These are phyloP conservation scores for Cryptococcus jaspeensis DNA, from an alignment of 1,284 basidiomycete species.

Conservation along the genomic window DNA sequence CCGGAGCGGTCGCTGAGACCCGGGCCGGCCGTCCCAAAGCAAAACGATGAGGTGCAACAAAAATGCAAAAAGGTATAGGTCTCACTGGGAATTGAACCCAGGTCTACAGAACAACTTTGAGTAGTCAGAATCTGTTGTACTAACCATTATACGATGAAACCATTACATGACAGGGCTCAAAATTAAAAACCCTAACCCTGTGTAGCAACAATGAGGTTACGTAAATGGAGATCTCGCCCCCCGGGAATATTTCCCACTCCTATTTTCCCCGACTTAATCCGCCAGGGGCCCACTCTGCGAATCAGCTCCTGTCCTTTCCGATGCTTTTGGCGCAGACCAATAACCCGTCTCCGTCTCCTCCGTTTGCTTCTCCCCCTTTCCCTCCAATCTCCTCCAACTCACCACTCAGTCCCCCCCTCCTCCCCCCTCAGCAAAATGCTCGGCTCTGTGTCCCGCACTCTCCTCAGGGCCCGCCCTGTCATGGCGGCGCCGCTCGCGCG, in stretches of 20 bases:
- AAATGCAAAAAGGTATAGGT: too few species aligned
- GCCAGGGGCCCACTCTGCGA: background rate
- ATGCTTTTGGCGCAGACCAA: background rate
- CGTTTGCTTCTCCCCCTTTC: background rate
- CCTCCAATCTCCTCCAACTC: slow-evolving; percentile 1
- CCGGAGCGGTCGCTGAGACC: too few species aligned
- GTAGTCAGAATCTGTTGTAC: too few species aligned
- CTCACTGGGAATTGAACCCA: too few species aligned
- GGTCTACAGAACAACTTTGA: too few species aligned
- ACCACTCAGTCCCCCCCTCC: slow-evolving; percentile 9
- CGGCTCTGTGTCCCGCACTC: slow-evolving; percentile 33
- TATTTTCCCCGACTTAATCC: background rate
- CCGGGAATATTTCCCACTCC: background rate
- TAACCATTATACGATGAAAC: too few species aligned
- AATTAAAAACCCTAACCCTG: too few species aligned
- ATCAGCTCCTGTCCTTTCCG: slow-evolving; percentile 6
- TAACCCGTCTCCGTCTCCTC: background rate
- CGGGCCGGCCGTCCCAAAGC: too few species aligned
- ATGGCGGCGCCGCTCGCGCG: slow-evolving; percentile 24
- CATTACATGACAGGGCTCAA: too few species aligned
- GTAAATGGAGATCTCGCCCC: background rate
- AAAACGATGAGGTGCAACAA: too few species aligned
- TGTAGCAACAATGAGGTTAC: too few species aligned
- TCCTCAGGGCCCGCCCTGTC: slow-evolving; percentile 36
- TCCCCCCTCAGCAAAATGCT: slow-evolving; percentile 20